phyloP scores from a whole-genome alignment of 2,329 filamentous ascomycete species.

The Cytospora piceicola region DNA sequence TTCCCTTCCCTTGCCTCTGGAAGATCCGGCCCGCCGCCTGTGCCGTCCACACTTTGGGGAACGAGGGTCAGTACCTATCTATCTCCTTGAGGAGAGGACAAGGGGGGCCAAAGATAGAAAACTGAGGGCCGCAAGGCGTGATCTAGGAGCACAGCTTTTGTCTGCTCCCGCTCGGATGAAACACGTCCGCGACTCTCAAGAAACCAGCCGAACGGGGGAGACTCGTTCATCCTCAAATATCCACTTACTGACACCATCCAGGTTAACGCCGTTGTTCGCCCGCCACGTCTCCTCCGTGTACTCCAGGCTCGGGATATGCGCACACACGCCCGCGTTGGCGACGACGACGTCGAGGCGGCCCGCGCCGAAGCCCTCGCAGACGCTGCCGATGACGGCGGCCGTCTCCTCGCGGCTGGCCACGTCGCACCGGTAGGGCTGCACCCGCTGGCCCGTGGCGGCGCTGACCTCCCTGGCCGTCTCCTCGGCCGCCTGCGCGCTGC shows the following conservation, averaged over 20 bases:
- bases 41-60: slow-evolving; percentile 33
- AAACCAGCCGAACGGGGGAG: no score
- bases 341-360: slow-evolving; percentile 36
- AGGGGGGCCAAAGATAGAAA: no score
- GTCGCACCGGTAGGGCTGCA: slow-evolving; percentile 9
- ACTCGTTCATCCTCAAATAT: no score
- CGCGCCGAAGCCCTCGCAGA: slow-evolving; percentile 33
- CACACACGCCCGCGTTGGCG: slow-evolving; percentile 39
- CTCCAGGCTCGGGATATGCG: slow-evolving; percentile 34
- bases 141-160: no score
- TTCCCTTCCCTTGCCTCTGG: slow-evolving; percentile 35
- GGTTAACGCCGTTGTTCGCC: slow-evolving; percentile 36
- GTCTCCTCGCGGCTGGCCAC: neutral
- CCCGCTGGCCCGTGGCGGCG: slow-evolving; percentile 13
- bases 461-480: slow-evolving; percentile 11
- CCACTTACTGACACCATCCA: slow-evolving; percentile 34
- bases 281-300: slow-evolving; percentile 37
- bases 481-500: slow-evolving; percentile 11
- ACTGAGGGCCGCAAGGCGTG: no score
- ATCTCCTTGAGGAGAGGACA: no score
- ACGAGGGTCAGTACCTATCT: no score
- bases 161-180: no score
- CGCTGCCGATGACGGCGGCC: slow-evolving; percentile 26
- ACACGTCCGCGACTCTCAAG: no score
- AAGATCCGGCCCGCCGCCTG: slow-evolving; percentile 35